Percentiles rank a stretch among this genome's conserved stretches.
These are phyloP conservation scores for Aspergillus fumigatiaffinis DNA, from an alignment of 2,329 filamentous ascomycete species.

Conservation along the genomic window DNA sequence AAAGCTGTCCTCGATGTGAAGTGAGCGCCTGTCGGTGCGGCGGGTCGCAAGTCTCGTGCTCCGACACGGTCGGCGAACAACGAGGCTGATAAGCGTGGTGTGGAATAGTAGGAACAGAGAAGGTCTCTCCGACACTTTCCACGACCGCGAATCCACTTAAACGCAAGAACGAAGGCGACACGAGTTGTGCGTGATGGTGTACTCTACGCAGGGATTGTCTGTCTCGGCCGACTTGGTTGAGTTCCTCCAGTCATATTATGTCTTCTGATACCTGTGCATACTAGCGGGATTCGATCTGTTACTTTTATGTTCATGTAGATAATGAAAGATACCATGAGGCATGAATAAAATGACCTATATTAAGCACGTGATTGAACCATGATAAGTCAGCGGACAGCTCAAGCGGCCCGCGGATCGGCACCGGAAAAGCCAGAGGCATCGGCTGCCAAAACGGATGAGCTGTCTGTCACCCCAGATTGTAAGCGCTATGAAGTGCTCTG, in stretches of 20 bases:
- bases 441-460: constrained; percentile 15
- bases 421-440: constrained; percentile 9
- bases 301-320: constrained; percentile 20
- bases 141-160: constrained; percentile 31
- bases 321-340: constrained; percentile 20
- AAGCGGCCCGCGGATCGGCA: constrained; percentile 23
- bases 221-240: not conserved
- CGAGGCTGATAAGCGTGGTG: constrained; percentile 23
- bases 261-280: constrained; percentile 16
- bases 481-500: not conserved
- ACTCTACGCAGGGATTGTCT: not conserved
- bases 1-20: constrained; percentile 13
- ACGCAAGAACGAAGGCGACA: constrained; percentile 27
- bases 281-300: constrained; percentile 6
- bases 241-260: constrained; percentile 1
- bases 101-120: constrained; percentile 27
- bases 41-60: constrained; percentile 6
- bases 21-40: constrained; percentile 1
- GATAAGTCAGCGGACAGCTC: not conserved
- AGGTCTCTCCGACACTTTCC: constrained; percentile 5
- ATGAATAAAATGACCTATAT: constrained; percentile 13
- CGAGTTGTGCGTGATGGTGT: constrained; percentile 14
- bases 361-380: not conserved
- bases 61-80: constrained; percentile 10
- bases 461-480: constrained; percentile 4